These are phyloP conservation scores for Haplographium delicatum DNA, from an alignment of 495 filamentous ascomycete species.

Conservation along the genomic window DNA sequence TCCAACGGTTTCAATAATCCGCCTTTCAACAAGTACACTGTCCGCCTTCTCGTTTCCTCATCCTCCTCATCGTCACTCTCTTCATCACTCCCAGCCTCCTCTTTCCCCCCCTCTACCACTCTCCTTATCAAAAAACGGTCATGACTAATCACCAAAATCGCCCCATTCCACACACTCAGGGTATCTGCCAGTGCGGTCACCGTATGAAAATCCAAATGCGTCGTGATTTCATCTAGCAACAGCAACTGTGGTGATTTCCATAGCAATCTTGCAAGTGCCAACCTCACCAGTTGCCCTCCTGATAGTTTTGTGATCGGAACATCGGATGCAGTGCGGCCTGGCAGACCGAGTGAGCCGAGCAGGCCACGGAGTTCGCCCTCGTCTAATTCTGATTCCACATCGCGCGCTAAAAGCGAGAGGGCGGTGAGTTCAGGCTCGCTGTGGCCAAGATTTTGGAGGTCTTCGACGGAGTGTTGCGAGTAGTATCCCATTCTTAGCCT, in stretches of 20 bases:
- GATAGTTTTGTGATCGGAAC: constrained; percentile 64
- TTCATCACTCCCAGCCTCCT: constrained; percentile 42
- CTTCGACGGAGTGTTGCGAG: constrained; percentile 70
- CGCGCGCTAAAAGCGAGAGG: constrained; percentile 44
- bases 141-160: constrained; percentile 68
- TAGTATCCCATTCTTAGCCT: constrained; percentile 66
- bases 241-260: constrained; percentile 66
- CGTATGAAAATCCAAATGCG: constrained; percentile 77
- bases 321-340: constrained; percentile 60
- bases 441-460: constrained; percentile 47
- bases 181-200: constrained; percentile 63
- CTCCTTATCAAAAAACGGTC: constrained; percentile 70
- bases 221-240: constrained; percentile 78
- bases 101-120: constrained; percentile 60
- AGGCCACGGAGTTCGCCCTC: constrained; percentile 60
- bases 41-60: constrained; percentile 40
- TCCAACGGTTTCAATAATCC: constrained; percentile 52
- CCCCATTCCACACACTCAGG: constrained; percentile 61
- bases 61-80: constrained; percentile 37
- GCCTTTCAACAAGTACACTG: constrained; percentile 53
- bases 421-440: constrained; percentile 51
- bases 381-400: constrained; percentile 38
- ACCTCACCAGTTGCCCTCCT: constrained; percentile 73
- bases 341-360: constrained; percentile 59
- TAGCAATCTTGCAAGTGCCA: constrained; percentile 64